phyloP scores from a whole-genome alignment of 2,329 filamentous ascomycete genomes.

The Colletotrichum sidae region DNA sequence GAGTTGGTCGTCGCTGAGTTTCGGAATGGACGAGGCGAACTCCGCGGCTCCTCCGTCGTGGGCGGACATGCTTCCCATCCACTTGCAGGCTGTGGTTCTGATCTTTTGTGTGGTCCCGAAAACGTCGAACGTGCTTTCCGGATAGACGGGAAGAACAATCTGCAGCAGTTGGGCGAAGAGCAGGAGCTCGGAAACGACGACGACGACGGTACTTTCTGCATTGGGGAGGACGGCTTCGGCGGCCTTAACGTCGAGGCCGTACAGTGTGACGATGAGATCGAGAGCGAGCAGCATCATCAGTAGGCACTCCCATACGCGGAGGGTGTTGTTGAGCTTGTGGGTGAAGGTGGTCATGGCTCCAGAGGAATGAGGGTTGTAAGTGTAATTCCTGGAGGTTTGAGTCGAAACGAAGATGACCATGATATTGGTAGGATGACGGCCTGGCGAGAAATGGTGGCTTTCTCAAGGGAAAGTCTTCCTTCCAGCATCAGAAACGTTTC shows the following conservation, averaged over 20 bases:
- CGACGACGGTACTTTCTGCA: neutral
- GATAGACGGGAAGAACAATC: constrained; percentile 7
- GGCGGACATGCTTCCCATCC: constrained; percentile 5
- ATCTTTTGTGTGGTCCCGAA: neutral
- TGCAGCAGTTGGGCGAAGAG: constrained; percentile 21
- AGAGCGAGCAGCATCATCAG: neutral
- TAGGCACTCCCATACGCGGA: constrained; percentile 19
- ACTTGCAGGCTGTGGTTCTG: neutral
- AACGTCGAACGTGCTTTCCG: neutral
- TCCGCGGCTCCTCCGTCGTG: constrained; percentile 11
- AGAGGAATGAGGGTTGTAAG: too few species aligned
- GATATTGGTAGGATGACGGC: too few species aligned
- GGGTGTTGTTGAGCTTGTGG: neutral
- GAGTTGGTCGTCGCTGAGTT: neutral
- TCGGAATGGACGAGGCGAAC: neutral
- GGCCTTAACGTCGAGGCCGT: constrained; percentile 17
- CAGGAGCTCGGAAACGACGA: constrained; percentile 22
- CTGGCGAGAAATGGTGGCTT: too few species aligned
- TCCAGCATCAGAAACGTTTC: too few species aligned
- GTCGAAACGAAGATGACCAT: too few species aligned
- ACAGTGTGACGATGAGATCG: constrained; percentile 19
- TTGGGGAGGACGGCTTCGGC: constrained; percentile 2
- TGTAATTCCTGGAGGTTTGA: too few species aligned
- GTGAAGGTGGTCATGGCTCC: too few species aligned
- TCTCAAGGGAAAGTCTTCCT: too few species aligned